Percentiles rank a stretch among this genome's conserved stretches.
Evolutionary conservation across 768 basidiomycete genomes (phyloP).

Genomic region (Phallus indusiatus): DNA sequence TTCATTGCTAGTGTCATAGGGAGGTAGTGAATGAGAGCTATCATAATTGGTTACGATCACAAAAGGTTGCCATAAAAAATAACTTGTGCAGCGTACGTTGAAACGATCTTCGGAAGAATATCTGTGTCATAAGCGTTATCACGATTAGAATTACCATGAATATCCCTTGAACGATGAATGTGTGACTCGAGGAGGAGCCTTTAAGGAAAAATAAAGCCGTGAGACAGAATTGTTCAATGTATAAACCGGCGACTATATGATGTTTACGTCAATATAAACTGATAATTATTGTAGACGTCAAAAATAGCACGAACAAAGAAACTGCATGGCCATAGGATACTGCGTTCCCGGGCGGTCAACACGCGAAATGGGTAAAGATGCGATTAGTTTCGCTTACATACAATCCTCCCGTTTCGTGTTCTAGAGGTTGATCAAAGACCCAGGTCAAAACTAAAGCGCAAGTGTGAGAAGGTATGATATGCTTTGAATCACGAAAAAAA

Average conservation of each 20-base stretch:
- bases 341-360: slow-evolving; percentile 25
- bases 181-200: slow-evolving; percentile 21
- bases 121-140: slow-evolving; percentile 39
- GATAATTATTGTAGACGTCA: not conserved
- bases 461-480: not conserved
- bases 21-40: slow-evolving; percentile 43
- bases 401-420: slow-evolving; percentile 33
- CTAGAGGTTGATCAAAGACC: slow-evolving; percentile 44
- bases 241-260: slow-evolving; percentile 54
- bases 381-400: slow-evolving; percentile 12
- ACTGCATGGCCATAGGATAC: slow-evolving; percentile 34
- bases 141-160: slow-evolving; percentile 53
- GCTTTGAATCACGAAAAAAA: no score
- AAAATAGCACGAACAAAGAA: slow-evolving; percentile 33
- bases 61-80: not conserved
- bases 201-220: slow-evolving; percentile 62
- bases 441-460: slow-evolving; percentile 32
- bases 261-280: slow-evolving; percentile 27
- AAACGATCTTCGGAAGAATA: slow-evolving; percentile 30
- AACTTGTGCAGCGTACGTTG: slow-evolving; percentile 26
- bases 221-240: slow-evolving; percentile 60
- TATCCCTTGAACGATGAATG: slow-evolving; percentile 34
- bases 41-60: not conserved
- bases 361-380: slow-evolving; percentile 21
- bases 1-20: slow-evolving; percentile 58